These are phyloP conservation scores for Teratosphaeria gauchensis DNA, from an alignment of 2,329 filamentous ascomycete genomes.

Conservation along the genomic window DNA sequence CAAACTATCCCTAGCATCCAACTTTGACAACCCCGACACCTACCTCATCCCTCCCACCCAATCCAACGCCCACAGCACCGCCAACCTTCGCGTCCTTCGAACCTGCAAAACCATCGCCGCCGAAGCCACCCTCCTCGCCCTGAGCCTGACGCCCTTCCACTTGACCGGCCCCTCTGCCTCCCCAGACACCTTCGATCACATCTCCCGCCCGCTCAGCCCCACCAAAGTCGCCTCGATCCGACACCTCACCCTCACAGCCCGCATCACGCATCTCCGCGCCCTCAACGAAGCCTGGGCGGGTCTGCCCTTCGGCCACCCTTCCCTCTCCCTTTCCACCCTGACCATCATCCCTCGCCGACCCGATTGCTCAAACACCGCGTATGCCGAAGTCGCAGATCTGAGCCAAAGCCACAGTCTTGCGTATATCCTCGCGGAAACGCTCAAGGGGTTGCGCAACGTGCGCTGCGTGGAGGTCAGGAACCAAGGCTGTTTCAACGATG, in stretches of 20 bases:
- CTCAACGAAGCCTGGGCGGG: slow-evolving; percentile 27
- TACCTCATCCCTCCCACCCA: slow-evolving; percentile 1
- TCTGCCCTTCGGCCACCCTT: slow-evolving; percentile 24
- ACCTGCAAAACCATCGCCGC: neutral
- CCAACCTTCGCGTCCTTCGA: neutral
- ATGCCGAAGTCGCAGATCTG: slow-evolving; percentile 27
- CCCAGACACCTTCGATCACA: slow-evolving; percentile 20
- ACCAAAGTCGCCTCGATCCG: slow-evolving; percentile 19
- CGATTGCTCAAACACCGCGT: slow-evolving; percentile 17
- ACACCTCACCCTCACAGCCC: slow-evolving; percentile 25
- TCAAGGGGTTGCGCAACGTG: slow-evolving; percentile 23
- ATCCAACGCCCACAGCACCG: slow-evolving; percentile 7
- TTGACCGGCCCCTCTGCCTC: slow-evolving; percentile 14
- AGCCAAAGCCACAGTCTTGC: slow-evolving; percentile 27
- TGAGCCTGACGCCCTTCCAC: slow-evolving; percentile 21
- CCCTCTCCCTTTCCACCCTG: slow-evolving; percentile 22
- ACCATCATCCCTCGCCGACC: slow-evolving; percentile 24
- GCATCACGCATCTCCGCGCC: slow-evolving; percentile 22
- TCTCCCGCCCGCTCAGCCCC: slow-evolving; percentile 9
- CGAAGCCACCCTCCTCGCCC: slow-evolving; percentile 24
- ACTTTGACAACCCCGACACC: slow-evolving; percentile 5
- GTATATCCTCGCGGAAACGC: slow-evolving; percentile 27
- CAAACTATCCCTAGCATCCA: slow-evolving; percentile 4
- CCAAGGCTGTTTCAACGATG: slow-evolving; percentile 23
- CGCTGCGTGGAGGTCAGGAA: slow-evolving; percentile 23